A percentile compares a stretch with the other conserved stretches of the same genome.
Conservation (phyloP, 192 early-diverging fungal genomes). For the Kickxella alabastrina region DNA sequence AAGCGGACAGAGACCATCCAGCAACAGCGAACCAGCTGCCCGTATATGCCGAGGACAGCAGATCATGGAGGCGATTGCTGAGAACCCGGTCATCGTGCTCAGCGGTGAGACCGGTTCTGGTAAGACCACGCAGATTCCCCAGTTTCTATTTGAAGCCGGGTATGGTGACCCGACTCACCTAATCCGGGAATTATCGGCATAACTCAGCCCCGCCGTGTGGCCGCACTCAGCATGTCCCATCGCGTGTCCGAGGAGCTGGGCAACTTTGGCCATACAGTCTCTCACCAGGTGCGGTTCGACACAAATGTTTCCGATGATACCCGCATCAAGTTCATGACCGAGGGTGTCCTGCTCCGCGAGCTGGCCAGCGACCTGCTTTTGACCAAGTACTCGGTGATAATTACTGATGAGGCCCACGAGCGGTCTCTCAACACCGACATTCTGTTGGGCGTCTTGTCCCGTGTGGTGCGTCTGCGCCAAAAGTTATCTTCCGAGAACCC, state of each 20-base stretch:
- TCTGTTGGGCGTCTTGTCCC: slow-evolving; percentile 91
- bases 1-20: slow-evolving; percentile 72
- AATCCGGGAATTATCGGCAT: slow-evolving; percentile 94
- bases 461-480: slow-evolving; percentile 79
- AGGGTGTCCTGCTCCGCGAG: slow-evolving; percentile 97
- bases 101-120: slow-evolving; percentile 98
- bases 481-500: slow-evolving; percentile 38
- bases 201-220: slow-evolving; percentile 97
- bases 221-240: slow-evolving; percentile 92
- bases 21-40: slow-evolving; percentile 76
- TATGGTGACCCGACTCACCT: slow-evolving; percentile 76
- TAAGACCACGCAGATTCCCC: slow-evolving; percentile 96
- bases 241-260: slow-evolving; percentile 92
- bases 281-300: slow-evolving; percentile 86
- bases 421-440: slow-evolving; percentile 97
- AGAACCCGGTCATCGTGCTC: slow-evolving; percentile 85
- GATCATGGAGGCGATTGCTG: slow-evolving; percentile 93
- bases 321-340: slow-evolving; percentile 98
- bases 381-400: slow-evolving; percentile 90
- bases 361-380: slow-evolving; percentile 82
- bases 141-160: slow-evolving; percentile 98
- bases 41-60: slow-evolving; percentile 91
- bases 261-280: slow-evolving; percentile 59
- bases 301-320: slow-evolving; percentile 69
- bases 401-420: slow-evolving; percentile 99